A percentile compares a stretch with the other conserved stretches of the same genome.
These are phyloP conservation scores for Hypoxylon sp. DNA, from an alignment of 2,329 filamentous ascomycete species.

Conservation along the genomic window DNA sequence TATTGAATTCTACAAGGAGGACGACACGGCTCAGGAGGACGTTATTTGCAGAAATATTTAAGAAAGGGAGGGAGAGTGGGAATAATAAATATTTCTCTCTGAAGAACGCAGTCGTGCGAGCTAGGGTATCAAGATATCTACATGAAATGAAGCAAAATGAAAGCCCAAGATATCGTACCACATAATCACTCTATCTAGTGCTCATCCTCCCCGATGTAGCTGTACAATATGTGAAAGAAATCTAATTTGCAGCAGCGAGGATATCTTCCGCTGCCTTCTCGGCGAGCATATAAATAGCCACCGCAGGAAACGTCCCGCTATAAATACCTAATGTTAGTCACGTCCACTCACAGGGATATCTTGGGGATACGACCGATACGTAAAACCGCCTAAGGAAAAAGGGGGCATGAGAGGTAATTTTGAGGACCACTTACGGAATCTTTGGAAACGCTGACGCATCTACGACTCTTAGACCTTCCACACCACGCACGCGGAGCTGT, in stretches of 20 bases:
- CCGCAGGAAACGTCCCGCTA: constrained; percentile 50
- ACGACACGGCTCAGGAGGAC: background rate
- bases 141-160: constrained; percentile 3
- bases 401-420: background rate
- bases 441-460: constrained; percentile 68
- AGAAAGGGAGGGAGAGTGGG: background rate
- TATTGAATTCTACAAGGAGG: constrained; percentile 17
- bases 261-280: constrained; percentile 53
- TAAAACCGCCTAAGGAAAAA: background rate
- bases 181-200: background rate
- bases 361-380: background rate
- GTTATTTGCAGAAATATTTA: background rate
- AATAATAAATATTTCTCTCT: background rate
- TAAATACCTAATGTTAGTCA: constrained; percentile 13
- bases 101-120: constrained; percentile 1
- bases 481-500: constrained; percentile 66
- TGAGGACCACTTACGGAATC: constrained; percentile 58
- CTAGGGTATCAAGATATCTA: constrained; percentile 14
- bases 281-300: constrained; percentile 50
- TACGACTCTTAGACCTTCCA: constrained; percentile 67
- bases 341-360: background rate
- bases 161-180: background rate
- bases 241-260: constrained; percentile 33
- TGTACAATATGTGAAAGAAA: background rate
- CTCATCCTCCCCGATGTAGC: background rate